These are phyloP conservation scores for Pichia norvegensis DNA, from an alignment of 1,139 yeast genomes.

Conservation along the genomic window DNA sequence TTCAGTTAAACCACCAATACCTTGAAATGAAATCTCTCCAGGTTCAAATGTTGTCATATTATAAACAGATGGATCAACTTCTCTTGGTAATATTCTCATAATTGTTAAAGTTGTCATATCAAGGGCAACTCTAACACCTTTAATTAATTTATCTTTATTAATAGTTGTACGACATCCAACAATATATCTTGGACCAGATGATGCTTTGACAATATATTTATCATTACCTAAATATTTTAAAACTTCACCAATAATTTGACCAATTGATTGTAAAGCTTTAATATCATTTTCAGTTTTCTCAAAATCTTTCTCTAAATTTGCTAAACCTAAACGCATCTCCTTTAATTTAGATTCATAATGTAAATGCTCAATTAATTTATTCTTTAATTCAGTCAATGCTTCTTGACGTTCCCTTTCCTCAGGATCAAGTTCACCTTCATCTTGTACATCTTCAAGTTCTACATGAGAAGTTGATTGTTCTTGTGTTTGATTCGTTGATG, in stretches of 20 bases:
- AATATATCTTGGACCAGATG: slow-evolving; percentile 95
- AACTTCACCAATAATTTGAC: slow-evolving; percentile 96
- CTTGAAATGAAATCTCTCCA: slow-evolving; percentile 89
- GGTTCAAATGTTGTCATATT: slow-evolving; percentile 98
- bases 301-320: slow-evolving; percentile 75
- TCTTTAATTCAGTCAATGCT: slow-evolving; percentile 74
- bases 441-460: slow-evolving; percentile 4
- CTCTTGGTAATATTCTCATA: slow-evolving; percentile 95
- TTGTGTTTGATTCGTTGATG: background rate
- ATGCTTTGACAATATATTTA: slow-evolving; percentile 91
- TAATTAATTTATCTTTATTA: slow-evolving; percentile 72
- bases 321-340: slow-evolving; percentile 73
- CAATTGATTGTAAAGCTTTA: slow-evolving; percentile 94
- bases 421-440: slow-evolving; percentile 26
- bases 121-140: slow-evolving; percentile 92
- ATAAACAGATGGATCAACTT: slow-evolving; percentile 96
- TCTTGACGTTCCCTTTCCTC: slow-evolving; percentile 70
- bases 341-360: slow-evolving; percentile 92
- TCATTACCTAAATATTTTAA: slow-evolving; percentile 94
- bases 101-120: slow-evolving; percentile 98
- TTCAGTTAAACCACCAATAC: slow-evolving; percentile 94
- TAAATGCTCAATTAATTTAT: slow-evolving; percentile 84
- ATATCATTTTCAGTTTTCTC: slow-evolving; percentile 95
- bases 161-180: slow-evolving; percentile 96
- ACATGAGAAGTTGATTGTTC: background rate